phyloP scores from a whole-genome alignment of 164 flowering plant species.

The Kingdonia uniflora region DNA sequence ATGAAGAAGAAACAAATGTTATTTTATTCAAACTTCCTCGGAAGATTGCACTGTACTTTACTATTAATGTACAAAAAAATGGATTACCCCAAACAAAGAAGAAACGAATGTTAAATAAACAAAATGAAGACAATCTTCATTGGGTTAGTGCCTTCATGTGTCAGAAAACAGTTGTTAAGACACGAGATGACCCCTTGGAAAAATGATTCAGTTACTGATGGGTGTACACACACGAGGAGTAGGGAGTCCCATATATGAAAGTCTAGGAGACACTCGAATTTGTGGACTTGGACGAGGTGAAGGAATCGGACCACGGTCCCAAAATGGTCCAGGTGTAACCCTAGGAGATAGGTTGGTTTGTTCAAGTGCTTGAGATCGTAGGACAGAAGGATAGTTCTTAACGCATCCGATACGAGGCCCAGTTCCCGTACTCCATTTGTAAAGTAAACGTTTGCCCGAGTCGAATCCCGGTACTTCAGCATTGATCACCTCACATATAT shows the following conservation, averaged over 20 bases:
- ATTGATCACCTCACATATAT: conserved; percentile 3
- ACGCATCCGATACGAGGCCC: conserved; percentile 90
- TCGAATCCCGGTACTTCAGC: conserved; percentile 21
- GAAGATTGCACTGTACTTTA: too few species aligned
- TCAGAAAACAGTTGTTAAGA: not conserved
- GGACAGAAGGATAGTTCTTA: conserved; percentile 62
- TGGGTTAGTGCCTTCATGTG: not conserved
- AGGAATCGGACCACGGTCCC: conserved; percentile 51
- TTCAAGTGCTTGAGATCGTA: conserved; percentile 68
- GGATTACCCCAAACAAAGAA: not conserved
- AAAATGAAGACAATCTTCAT: too few species aligned
- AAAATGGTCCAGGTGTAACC: conserved; percentile 14
- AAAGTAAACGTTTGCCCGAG: conserved; percentile 35
- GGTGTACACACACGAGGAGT: conserved; percentile 31
- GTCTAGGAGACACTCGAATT: conserved; percentile 65
- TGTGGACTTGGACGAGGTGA: conserved; percentile 76
- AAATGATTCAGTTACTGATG: not conserved
- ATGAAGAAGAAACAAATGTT: conserved; percentile 23
- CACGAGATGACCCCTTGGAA: not conserved
- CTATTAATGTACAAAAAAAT: too few species aligned
- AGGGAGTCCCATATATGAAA: conserved; percentile 73
- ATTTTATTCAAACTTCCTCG: too few species aligned
- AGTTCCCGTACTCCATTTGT: conserved; percentile 76
- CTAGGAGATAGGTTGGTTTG: conserved; percentile 66
- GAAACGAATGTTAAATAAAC: not conserved